Percentiles rank a stretch among this genome's conserved stretches.
phyloP scores from a whole-genome alignment of 331 rosid species.

The Cydonia oblonga region DNA sequence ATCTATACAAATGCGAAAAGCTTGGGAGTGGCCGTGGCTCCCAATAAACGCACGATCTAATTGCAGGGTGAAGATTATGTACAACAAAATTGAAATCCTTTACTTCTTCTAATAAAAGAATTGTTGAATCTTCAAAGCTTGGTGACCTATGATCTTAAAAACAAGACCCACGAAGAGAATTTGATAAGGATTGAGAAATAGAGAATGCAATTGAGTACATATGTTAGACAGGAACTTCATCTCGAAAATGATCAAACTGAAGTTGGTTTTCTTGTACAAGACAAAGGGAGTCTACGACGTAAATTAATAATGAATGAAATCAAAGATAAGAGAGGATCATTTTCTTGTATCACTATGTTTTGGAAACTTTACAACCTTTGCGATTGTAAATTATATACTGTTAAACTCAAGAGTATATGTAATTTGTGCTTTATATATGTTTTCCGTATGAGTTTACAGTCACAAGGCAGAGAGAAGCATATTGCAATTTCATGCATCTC shows the following conservation, averaged over 20 bases:
- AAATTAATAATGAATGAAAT: slow-evolving; percentile 4
- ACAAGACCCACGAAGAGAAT: slow-evolving; percentile 11
- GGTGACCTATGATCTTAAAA: slow-evolving; percentile 13
- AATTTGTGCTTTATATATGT: not conserved
- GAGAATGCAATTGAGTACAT: not conserved
- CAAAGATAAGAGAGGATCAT: not conserved
- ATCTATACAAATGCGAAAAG: slow-evolving; percentile 65
- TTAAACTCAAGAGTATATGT: not conserved
- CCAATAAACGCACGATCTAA: slow-evolving; percentile 16
- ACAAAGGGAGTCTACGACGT: not conserved
- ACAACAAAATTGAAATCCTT: slow-evolving; percentile 3
- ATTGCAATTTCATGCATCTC: not conserved
- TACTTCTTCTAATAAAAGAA: slow-evolving; percentile 15
- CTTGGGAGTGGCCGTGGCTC: slow-evolving; percentile 45
- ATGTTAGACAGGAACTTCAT: not conserved
- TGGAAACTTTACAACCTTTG: slow-evolving; percentile 4
- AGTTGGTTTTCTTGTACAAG: not conserved
- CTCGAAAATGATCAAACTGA: not conserved
- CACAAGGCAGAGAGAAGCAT: not conserved
- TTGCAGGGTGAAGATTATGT: not conserved
- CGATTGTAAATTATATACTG: slow-evolving; percentile 3
- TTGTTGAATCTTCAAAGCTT: slow-evolving; percentile 6
- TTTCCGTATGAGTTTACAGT: not conserved
- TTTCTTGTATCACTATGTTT: slow-evolving; percentile 12
- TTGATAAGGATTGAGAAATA: slow-evolving; percentile 18